phyloP scores from a whole-genome alignment of 2,329 filamentous ascomycete genomes.

The Apiospora koreana region DNA sequence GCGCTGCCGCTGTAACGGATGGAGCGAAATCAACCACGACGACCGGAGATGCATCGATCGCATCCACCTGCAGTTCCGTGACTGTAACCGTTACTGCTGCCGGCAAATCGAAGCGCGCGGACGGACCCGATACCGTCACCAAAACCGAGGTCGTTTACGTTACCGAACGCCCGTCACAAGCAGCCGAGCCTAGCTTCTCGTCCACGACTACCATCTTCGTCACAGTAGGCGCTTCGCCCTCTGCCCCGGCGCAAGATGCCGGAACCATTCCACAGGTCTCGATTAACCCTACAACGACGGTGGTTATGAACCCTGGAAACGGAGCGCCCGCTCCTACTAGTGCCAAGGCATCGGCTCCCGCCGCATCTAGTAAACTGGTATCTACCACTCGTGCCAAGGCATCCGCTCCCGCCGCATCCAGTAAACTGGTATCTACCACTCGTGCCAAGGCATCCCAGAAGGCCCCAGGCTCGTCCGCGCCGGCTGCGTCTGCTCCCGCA shows the following conservation, averaged over 20 bases:
- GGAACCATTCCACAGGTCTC: constrained; percentile 15
- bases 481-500: neutral
- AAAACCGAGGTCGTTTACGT: constrained; percentile 5
- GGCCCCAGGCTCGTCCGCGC: neutral
- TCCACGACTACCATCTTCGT: constrained; percentile 16
- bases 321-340: constrained; percentile 4
- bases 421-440: too few species aligned
- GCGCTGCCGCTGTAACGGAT: constrained; percentile 14
- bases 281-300: constrained; percentile 16
- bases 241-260: neutral
- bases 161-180: neutral
- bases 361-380: too few species aligned
- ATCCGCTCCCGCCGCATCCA: neutral
- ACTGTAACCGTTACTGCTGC: constrained; percentile 12
- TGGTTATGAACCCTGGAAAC: constrained; percentile 8
- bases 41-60: neutral
- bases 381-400: neutral
- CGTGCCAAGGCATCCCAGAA: neutral
- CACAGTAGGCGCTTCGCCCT: constrained; percentile 6
- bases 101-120: neutral
- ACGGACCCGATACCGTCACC: constrained; percentile 5
- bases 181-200: constrained; percentile 9
- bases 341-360: neutral
- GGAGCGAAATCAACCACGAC: neutral
- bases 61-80: constrained; percentile 1